phyloP scores from a whole-genome alignment of 83 land plant species.

The Diphasiastrum complanatum region DNA sequence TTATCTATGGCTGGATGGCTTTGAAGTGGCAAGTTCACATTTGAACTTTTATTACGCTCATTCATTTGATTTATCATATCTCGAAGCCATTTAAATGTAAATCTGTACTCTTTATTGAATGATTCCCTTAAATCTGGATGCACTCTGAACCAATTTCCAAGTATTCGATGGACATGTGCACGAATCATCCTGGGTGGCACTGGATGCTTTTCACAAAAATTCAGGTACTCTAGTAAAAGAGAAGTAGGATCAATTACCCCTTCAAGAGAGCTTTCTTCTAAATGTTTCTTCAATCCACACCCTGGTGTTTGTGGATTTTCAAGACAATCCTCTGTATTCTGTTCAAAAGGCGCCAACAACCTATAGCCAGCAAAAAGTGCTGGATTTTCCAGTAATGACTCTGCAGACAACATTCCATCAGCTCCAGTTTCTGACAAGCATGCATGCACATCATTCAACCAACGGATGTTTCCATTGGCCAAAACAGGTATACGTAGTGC shows the following conservation, averaged over 20 bases:
- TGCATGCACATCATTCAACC: conserved; percentile 63
- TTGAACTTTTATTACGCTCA: conserved; percentile 24
- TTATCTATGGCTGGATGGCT: too few species aligned
- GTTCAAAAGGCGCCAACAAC: conserved; percentile 32
- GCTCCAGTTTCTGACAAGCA: conserved; percentile 75
- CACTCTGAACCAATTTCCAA: conserved; percentile 84
- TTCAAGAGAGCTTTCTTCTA: too few species aligned
- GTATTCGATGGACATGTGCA: conserved; percentile 83
- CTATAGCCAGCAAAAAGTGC: conserved; percentile 90
- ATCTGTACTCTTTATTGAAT: conserved; percentile 58
- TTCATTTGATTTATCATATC: conserved; percentile 52
- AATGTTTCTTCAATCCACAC: too few species aligned
- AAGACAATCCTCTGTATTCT: conserved; percentile 4
- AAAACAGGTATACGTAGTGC: conserved; percentile 83
- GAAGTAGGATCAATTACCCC: conserved; percentile 47
- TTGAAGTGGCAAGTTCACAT: not conserved
- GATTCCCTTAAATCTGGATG: conserved; percentile 74
- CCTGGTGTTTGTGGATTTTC: conserved; percentile 15
- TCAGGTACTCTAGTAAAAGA: conserved; percentile 67
- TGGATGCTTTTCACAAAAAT: conserved; percentile 78
- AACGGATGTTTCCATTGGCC: conserved; percentile 91
- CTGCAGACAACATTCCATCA: conserved; percentile 97
- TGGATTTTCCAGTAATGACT: conserved; percentile 89
- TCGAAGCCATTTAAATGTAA: conserved; percentile 74
- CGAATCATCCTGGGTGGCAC: conserved; percentile 90